Conservation (phyloP, 805 yeast genomes). For the Yarrowia deformans region DNA sequence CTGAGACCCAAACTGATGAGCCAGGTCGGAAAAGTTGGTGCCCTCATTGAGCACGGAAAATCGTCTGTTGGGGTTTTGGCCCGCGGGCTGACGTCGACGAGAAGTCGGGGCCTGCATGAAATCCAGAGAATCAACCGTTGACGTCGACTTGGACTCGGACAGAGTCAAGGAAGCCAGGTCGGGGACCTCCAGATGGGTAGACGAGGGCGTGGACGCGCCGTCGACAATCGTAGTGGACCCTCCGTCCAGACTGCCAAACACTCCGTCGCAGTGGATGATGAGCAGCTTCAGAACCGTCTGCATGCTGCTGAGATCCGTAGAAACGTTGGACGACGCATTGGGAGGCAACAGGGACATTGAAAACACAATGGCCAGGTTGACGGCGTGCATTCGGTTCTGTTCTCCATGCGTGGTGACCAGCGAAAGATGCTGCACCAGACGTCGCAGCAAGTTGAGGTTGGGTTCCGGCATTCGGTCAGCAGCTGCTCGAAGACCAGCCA, state of each 20-base stretch:
- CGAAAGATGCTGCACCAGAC: conserved; percentile 72
- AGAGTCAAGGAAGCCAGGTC: conserved; percentile 17
- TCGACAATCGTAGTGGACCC: conserved; percentile 6
- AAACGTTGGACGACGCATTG: conserved; percentile 50
- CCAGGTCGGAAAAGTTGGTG: conserved; percentile 36
- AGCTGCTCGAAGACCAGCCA: conserved; percentile 41
- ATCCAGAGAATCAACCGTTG: conserved; percentile 9
- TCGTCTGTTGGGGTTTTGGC: conserved; percentile 37
- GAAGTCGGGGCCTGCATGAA: conserved; percentile 29
- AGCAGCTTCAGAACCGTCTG: conserved; percentile 60
- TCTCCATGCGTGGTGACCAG: conserved; percentile 71
- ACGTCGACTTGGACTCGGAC: conserved; percentile 13
- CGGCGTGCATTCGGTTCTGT: conserved; percentile 83
- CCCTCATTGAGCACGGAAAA: conserved; percentile 38
- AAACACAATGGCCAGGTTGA: conserved; percentile 89
- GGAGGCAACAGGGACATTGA: conserved; percentile 64
- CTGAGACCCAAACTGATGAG: conserved; percentile 37
- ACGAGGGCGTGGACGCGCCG: conserved; percentile 3
- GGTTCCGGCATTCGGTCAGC: conserved; percentile 61
- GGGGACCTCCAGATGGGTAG: conserved; percentile 7
- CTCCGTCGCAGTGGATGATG: conserved; percentile 51
- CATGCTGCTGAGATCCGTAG: conserved; percentile 60
- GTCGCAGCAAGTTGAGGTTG: conserved; percentile 72
- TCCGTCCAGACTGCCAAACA: conserved; percentile 44
- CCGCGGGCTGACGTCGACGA: conserved; percentile 27